Conservation (phyloP, 768 basidiomycete species). For the Gymnopilus dilepis region DNA sequence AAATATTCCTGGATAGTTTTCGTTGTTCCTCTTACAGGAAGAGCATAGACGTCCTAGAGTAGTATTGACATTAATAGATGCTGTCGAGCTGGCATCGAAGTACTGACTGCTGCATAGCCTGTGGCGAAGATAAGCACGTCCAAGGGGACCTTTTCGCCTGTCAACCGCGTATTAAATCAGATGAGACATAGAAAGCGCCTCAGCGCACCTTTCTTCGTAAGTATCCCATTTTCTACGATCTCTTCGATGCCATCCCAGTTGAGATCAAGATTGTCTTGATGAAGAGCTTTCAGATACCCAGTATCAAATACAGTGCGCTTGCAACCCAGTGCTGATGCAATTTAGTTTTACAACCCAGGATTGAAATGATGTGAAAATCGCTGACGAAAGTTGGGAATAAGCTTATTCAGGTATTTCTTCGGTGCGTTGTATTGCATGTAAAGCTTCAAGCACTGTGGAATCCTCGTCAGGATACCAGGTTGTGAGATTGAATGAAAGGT, state of each 20-base stretch:
- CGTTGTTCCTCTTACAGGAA: constrained; percentile 36
- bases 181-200: not conserved
- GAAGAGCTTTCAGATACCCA: constrained; percentile 48
- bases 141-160: constrained; percentile 39
- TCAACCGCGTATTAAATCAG: not conserved
- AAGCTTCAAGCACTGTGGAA: constrained; percentile 21
- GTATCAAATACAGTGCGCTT: constrained; percentile 59
- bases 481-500: not conserved
- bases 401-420: constrained; percentile 41
- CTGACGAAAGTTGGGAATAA: constrained; percentile 58
- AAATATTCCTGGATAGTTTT: constrained; percentile 45
- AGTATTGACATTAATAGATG: not conserved
- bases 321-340: constrained; percentile 50
- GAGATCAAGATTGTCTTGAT: constrained; percentile 51
- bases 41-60: constrained; percentile 38
- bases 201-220: constrained; percentile 42
- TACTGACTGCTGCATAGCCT: constrained; percentile 33
- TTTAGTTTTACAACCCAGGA: not conserved
- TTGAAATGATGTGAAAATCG: not conserved
- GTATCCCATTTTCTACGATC: constrained; percentile 46
- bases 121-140: constrained; percentile 48
- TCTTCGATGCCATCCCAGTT: constrained; percentile 45
- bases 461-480: not conserved
- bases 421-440: constrained; percentile 51
- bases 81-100: not conserved